Percentiles rank a stretch among this genome's conserved stretches.
phyloP scores from a whole-genome alignment of 768 basidiomycete species.

The Boletus coccyginus region DNA sequence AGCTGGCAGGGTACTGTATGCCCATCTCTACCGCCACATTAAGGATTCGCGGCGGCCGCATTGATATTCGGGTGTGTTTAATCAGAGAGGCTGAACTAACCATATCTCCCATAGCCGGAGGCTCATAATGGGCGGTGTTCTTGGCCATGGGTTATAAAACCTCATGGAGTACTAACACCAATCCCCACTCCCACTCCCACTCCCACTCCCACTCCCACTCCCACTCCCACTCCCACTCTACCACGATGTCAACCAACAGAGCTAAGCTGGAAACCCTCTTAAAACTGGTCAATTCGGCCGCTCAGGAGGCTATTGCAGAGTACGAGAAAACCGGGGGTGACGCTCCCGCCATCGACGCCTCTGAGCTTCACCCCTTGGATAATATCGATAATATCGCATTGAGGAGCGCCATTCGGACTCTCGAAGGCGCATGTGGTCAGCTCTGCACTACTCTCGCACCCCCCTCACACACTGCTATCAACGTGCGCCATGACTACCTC shows the following conservation, averaged over 20 bases:
- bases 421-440: slow-evolving; percentile 38
- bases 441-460: slow-evolving; percentile 34
- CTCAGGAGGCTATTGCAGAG: slow-evolving; percentile 32
- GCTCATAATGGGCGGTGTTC: too few species aligned
- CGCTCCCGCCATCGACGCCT: slow-evolving; percentile 36
- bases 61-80: too few species aligned
- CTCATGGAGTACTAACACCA: too few species aligned
- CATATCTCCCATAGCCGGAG: too few species aligned
- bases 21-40: too few species aligned
- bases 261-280: slow-evolving; percentile 28
- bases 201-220: too few species aligned
- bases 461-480: slow-evolving; percentile 31
- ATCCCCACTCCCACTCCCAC: too few species aligned
- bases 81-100: too few species aligned
- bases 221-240: not conserved
- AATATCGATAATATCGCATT: slow-evolving; percentile 19
- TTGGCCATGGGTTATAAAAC: too few species aligned
- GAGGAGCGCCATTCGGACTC: slow-evolving; percentile 23
- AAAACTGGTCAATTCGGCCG: slow-evolving; percentile 30
- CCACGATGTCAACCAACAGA: slow-evolving; percentile 20
- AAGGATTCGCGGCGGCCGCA: too few species aligned
- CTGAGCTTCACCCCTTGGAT: slow-evolving; percentile 35
- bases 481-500: slow-evolving; percentile 20
- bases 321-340: slow-evolving; percentile 28
- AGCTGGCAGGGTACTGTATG: too few species aligned